Evolutionary conservation across 1,284 basidiomycete genomes (phyloP).

Genomic region (Sanghuangporus weigelae): DNA sequence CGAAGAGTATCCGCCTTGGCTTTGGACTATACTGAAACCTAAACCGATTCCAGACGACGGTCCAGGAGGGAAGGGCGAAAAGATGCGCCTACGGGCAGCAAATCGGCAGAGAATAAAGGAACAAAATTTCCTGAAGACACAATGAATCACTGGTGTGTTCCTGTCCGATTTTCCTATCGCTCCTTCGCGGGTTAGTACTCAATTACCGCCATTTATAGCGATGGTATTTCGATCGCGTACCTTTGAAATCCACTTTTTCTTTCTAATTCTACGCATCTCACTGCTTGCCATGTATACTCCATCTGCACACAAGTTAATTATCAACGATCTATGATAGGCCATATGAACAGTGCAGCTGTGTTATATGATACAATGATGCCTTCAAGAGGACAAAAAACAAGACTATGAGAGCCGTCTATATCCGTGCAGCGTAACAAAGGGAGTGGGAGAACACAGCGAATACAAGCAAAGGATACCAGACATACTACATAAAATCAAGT

Average conservation of each 20-base stretch:
- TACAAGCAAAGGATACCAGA: not conserved
- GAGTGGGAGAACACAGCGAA: not conserved
- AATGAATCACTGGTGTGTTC: constrained; percentile 31
- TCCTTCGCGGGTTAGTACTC: not conserved
- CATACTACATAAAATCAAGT: constrained; percentile 13
- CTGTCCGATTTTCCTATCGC: not conserved
- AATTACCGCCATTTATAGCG: not conserved
- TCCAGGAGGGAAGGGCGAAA: constrained; percentile 64
- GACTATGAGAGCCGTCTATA: not conserved
- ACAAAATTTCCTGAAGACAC: constrained; percentile 73
- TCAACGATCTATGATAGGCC: not conserved
- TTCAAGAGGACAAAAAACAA: not conserved
- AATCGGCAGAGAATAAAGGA: constrained; percentile 67
- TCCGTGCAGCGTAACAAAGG: not conserved
- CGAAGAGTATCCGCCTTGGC: constrained; percentile 84
- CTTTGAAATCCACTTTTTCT: too few species aligned
- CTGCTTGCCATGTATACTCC: not conserved
- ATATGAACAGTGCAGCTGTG: not conserved
- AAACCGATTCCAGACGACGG: constrained; percentile 60
- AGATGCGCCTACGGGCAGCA: constrained; percentile 50
- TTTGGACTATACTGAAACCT: constrained; percentile 74
- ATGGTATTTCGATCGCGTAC: not conserved
- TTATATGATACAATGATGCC: not conserved
- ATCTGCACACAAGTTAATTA: not conserved
- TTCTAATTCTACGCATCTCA: not conserved